Evolutionary conservation across 225 moss, liverwort and hornwort species (phyloP).

Genomic region (Marchantia polymorpha): DNA sequence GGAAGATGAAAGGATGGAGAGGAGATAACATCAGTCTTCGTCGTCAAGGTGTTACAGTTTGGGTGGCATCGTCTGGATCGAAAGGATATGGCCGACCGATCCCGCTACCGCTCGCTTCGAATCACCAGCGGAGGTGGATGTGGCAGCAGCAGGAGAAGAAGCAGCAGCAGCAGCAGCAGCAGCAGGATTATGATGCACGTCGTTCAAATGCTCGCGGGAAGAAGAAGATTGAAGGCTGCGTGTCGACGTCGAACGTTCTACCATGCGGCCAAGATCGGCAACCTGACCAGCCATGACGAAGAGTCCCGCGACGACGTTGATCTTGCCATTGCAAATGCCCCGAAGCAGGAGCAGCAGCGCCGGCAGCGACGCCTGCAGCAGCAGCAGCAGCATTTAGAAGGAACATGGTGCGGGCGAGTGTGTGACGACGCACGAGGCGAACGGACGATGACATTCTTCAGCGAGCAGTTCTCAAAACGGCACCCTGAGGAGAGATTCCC

Average conservation of each 20-base stretch:
- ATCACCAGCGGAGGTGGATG: background rate
- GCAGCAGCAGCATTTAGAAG: background rate
- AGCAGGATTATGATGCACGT: background rate
- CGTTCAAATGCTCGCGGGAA: background rate
- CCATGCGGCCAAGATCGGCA: slow-evolving; percentile 4
- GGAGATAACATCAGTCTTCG: too few species aligned
- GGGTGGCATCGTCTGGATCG: background rate
- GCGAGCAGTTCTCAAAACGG: slow-evolving; percentile 9
- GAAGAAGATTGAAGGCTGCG: background rate
- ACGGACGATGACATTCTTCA: background rate
- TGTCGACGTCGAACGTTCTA: background rate
- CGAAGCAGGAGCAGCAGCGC: background rate
- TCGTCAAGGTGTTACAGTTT: background rate
- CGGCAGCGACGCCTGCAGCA: too few species aligned
- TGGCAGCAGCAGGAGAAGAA: background rate
- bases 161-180: background rate
- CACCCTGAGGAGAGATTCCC: slow-evolving; percentile 17
- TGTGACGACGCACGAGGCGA: background rate
- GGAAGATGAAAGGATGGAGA: too few species aligned
- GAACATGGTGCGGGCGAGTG: background rate
- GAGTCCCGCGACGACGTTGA: background rate
- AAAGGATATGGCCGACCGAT: slow-evolving; percentile 3
- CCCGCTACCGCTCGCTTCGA: background rate
- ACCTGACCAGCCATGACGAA: background rate
- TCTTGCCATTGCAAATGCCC: background rate